Evolutionary conservation across 768 basidiomycete genomes (phyloP).

Genomic region (Lentinula sp.): DNA sequence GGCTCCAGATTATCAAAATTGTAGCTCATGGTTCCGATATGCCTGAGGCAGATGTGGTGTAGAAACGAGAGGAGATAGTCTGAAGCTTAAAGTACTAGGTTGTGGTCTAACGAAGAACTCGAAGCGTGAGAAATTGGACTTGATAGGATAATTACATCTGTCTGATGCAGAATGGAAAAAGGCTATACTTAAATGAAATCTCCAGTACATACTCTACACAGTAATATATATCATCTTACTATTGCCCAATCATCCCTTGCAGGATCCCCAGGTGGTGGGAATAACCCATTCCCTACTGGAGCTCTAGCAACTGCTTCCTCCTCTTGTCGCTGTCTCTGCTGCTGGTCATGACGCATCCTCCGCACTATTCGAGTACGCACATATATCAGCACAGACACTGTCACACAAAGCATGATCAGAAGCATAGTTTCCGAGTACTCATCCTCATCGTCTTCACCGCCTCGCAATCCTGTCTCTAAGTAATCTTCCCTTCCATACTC

Average conservation of each 20-base stretch:
- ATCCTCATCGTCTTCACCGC: slow-evolving; percentile 58
- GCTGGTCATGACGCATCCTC: slow-evolving; percentile 60
- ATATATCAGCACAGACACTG: slow-evolving; percentile 72
- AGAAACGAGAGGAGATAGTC: slow-evolving; percentile 7
- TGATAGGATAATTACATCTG: background rate
- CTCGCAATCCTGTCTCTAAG: slow-evolving; percentile 61
- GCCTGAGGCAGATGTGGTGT: slow-evolving; percentile 6
- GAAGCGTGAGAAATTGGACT: background rate
- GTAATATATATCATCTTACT: slow-evolving; percentile 31
- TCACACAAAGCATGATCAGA: slow-evolving; percentile 64
- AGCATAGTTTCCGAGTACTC: slow-evolving; percentile 80
- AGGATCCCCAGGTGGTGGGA: slow-evolving; percentile 60
- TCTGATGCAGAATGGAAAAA: too few species aligned
- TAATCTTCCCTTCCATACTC: slow-evolving; percentile 83
- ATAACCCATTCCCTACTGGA: slow-evolving; percentile 36
- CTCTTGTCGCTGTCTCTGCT: slow-evolving; percentile 35
- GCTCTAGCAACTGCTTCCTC: slow-evolving; percentile 11
- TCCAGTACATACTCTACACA: background rate
- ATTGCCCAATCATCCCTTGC: slow-evolving; percentile 64
- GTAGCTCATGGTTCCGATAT: slow-evolving; percentile 34
- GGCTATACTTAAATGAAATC: background rate
- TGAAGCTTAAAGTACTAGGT: background rate
- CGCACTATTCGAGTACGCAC: slow-evolving; percentile 75
- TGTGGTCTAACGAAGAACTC: background rate
- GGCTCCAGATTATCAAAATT: slow-evolving; percentile 51